A percentile compares a stretch with the other conserved stretches of the same genome.
These are phyloP conservation scores for Paramecium primaurelia DNA, from an alignment of 73 alveolate genomes.

Conservation along the genomic window DNA sequence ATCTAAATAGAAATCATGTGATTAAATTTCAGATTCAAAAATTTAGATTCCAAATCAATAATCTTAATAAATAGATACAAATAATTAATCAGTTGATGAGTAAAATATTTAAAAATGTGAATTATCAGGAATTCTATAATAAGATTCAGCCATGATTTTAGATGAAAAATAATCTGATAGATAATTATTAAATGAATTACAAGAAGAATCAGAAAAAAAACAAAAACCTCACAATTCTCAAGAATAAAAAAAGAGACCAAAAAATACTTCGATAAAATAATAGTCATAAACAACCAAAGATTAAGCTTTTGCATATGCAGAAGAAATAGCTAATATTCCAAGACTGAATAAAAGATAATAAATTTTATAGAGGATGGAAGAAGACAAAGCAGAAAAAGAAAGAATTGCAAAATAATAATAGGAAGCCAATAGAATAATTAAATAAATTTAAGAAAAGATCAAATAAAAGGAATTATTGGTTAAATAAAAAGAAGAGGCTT, in stretches of 20 bases:
- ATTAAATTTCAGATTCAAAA: not conserved
- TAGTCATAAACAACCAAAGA: not conserved
- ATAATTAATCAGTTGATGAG: not conserved
- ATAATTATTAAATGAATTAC: not conserved
- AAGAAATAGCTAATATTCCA: not conserved
- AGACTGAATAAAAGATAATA: not conserved
- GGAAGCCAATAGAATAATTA: not conserved
- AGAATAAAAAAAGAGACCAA: not conserved
- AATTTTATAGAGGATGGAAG: slow-evolving; percentile 11
- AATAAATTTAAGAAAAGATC: not conserved
- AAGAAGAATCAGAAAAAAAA: not conserved
- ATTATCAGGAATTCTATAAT: not conserved
- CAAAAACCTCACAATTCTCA: not conserved
- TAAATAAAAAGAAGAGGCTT: slow-evolving; percentile 27
- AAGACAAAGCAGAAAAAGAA: slow-evolving; percentile 15
- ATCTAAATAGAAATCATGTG: not conserved
- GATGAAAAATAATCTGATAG: slow-evolving; percentile 22
- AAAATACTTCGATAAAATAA: not conserved
- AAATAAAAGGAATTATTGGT: not conserved
- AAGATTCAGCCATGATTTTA: not conserved
- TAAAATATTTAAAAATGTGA: not conserved
- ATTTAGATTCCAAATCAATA: not conserved
- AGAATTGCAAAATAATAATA: not conserved
- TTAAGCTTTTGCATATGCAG: slow-evolving; percentile 2
- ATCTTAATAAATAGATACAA: not conserved